A percentile compares a stretch with the other conserved stretches of the same genome.
phyloP scores from a whole-genome alignment of 495 filamentous ascomycete genomes.

The Hypoxylon fuscum region DNA sequence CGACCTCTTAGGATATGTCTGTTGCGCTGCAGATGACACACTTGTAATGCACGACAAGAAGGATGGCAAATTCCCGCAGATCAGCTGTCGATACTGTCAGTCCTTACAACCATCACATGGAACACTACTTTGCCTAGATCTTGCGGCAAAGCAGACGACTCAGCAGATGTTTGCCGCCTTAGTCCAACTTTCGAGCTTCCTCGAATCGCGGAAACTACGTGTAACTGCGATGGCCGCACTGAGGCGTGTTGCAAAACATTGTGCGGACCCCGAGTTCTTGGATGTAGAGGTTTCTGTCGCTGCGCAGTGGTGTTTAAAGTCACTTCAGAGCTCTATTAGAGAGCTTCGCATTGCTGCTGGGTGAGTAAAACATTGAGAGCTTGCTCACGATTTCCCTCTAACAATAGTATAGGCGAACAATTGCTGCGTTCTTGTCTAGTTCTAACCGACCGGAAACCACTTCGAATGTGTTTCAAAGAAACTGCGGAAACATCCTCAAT shows the following conservation, averaged over 20 bases:
- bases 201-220: slow-evolving; percentile 68
- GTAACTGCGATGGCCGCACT: slow-evolving; percentile 78
- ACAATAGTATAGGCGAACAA: slow-evolving; percentile 62
- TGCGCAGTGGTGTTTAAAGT: slow-evolving; percentile 83
- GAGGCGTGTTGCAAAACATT: slow-evolving; percentile 72
- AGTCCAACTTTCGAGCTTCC: slow-evolving; percentile 63
- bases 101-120: background rate
- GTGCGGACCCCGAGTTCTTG: slow-evolving; percentile 61
- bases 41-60: slow-evolving; percentile 22
- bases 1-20: slow-evolving; percentile 46
- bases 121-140: slow-evolving; percentile 3
- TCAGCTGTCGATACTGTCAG: slow-evolving; percentile 33
- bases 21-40: slow-evolving; percentile 50
- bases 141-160: slow-evolving; percentile 37
- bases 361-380: slow-evolving; percentile 45
- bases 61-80: background rate
- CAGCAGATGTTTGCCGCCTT: slow-evolving; percentile 66
- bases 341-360: slow-evolving; percentile 86
- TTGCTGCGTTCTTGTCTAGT: slow-evolving; percentile 71
- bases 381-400: slow-evolving; percentile 28
- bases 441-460: slow-evolving; percentile 52
- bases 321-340: slow-evolving; percentile 80
- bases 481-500: slow-evolving; percentile 72
- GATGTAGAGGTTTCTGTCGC: slow-evolving; percentile 70
- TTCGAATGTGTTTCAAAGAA: slow-evolving; percentile 58